Evolutionary conservation across 2,329 filamentous ascomycete species (phyloP).

Genomic region (Colletotrichum orchidophilum): DNA sequence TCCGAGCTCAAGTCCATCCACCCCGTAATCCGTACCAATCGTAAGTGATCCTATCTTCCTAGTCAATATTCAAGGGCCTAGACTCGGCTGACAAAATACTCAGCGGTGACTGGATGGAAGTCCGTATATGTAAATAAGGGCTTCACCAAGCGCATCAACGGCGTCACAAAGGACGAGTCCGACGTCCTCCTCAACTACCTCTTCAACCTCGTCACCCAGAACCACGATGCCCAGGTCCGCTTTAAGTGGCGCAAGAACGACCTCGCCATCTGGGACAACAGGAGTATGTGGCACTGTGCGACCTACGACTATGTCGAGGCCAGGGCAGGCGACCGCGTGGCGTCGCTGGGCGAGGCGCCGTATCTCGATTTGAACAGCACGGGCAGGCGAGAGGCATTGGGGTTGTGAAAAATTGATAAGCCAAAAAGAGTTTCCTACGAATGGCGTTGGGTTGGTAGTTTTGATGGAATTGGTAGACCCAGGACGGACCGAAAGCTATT

Average conservation of each 20-base stretch:
- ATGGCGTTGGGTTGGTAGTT: conserved; percentile 7
- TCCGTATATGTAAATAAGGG: conserved; percentile 60
- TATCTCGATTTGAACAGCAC: conserved; percentile 50
- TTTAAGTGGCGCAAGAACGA: conserved; percentile 64
- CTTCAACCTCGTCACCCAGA: conserved; percentile 59
- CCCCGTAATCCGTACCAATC: conserved; percentile 68
- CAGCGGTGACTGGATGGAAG: conserved; percentile 65
- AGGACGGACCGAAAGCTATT: background rate
- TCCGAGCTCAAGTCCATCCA: conserved; percentile 58
- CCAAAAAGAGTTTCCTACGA: background rate
- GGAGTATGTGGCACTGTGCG: conserved; percentile 59
- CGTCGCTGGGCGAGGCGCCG: conserved; percentile 53
- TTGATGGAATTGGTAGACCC: background rate
- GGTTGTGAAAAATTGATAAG: conserved; percentile 24
- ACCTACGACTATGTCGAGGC: conserved; percentile 68
- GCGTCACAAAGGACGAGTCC: conserved; percentile 62
- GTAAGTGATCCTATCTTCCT: conserved; percentile 10
- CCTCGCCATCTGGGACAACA: conserved; percentile 74
- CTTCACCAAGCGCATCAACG: conserved; percentile 65
- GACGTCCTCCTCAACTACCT: conserved; percentile 60
- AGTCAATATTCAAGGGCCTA: background rate
- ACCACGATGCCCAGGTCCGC: conserved; percentile 66
- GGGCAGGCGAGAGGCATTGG: conserved; percentile 50
- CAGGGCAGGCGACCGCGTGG: conserved; percentile 52
- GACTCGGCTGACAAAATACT: conserved; percentile 1